Evolutionary conservation across 306 rosid species (phyloP).

Genomic region (Betula pendula): DNA sequence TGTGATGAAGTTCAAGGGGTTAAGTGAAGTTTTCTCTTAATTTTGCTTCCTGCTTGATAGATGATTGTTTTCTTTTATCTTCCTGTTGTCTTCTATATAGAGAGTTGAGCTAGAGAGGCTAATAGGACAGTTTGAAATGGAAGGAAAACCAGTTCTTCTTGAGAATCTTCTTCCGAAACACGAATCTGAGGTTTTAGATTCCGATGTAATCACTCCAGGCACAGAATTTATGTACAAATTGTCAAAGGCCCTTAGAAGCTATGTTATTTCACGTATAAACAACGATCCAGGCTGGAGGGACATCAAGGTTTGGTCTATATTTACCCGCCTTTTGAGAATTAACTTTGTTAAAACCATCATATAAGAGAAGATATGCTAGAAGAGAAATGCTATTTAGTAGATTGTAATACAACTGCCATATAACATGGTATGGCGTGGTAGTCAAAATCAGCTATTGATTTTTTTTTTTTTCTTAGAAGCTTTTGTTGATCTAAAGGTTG

Average conservation of each 20-base stretch:
- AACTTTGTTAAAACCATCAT: too few relatives aligned
- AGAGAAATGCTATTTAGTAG: too few relatives aligned
- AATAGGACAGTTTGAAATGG: conserved; percentile 38
- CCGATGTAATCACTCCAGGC: conserved; percentile 58
- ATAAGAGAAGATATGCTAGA: too few relatives aligned
- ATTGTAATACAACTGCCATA: too few relatives aligned
- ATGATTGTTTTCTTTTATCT: neutral
- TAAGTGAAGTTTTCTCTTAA: too few relatives aligned
- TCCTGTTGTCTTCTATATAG: conserved; percentile 18
- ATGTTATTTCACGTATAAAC: conserved; percentile 25
- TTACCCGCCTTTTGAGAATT: too few relatives aligned
- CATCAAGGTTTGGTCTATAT: conserved; percentile 32
- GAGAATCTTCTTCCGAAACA: conserved; percentile 16
- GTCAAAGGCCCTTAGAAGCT: conserved; percentile 45
- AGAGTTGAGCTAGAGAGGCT: conserved; percentile 42
- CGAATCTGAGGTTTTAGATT: conserved; percentile 40
- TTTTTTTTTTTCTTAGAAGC: too few relatives aligned
- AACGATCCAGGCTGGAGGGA: conserved; percentile 39
- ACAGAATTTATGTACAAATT: conserved; percentile 55
- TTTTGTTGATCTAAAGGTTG: neutral
- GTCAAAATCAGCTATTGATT: too few relatives aligned
- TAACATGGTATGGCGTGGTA: too few relatives aligned
- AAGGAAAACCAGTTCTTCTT: conserved; percentile 40
- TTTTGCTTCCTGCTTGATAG: too few relatives aligned
- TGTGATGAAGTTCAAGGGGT: too few relatives aligned